phyloP scores from a whole-genome alignment of 2,329 filamentous ascomycete genomes.

The Didymella glomerata region DNA sequence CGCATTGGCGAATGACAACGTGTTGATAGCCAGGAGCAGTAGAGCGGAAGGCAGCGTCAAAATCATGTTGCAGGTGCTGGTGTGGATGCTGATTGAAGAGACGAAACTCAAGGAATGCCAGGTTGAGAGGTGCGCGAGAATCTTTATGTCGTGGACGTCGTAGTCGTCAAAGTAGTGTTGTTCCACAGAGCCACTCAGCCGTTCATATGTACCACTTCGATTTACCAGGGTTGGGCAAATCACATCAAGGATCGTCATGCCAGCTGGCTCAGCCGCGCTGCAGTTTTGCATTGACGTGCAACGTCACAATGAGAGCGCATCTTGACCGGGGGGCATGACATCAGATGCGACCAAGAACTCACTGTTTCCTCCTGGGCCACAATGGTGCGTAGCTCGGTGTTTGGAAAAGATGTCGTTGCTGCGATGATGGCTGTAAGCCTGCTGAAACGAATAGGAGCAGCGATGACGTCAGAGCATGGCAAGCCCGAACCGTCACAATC shows the following conservation, averaged over 20 bases:
- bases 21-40: background rate
- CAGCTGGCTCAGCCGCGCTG: background rate
- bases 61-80: background rate
- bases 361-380: background rate
- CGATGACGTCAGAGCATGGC: constrained; percentile 8
- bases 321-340: background rate
- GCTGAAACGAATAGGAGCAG: background rate
- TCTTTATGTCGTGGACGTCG: background rate
- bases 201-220: constrained; percentile 1
- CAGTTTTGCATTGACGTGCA: background rate
- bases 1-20: background rate
- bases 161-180: background rate
- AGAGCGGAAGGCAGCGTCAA: background rate
- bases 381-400: background rate
- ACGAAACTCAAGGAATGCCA: background rate
- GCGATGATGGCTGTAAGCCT: constrained; percentile 10
- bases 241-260: background rate
- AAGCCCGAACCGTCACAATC: too few species aligned
- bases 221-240: background rate
- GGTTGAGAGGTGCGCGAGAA: background rate
- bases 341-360: background rate
- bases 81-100: background rate
- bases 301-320: background rate
- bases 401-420: constrained; percentile 9
- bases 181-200: background rate